Evolutionary conservation across 768 basidiomycete genomes (phyloP).

Genomic region (Lentinula guzmanii): DNA sequence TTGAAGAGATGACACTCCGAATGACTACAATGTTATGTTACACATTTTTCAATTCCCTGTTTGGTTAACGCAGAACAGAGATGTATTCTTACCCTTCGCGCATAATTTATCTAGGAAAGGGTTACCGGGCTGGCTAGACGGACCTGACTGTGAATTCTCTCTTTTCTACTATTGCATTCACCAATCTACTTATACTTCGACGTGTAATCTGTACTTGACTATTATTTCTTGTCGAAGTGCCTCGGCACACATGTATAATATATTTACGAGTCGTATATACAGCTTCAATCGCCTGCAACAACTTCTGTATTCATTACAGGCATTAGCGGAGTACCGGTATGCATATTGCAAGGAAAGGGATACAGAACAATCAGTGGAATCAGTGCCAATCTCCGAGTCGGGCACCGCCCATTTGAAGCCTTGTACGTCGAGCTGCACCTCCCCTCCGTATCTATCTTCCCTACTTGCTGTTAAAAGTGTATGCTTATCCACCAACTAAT

Average conservation of each 20-base stretch:
- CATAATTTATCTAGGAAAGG: neutral
- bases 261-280: neutral
- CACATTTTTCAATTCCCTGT: neutral
- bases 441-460: conserved; percentile 44
- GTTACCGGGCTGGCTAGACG: too few relatives aligned
- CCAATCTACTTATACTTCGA: neutral
- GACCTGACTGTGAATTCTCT: neutral
- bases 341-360: too few relatives aligned
- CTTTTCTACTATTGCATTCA: neutral
- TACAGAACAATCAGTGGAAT: neutral
- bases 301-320: too few relatives aligned
- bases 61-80: neutral
- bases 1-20: neutral
- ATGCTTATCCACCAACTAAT: conserved; percentile 76
- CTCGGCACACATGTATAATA: neutral
- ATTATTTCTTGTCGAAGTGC: neutral
- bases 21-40: neutral
- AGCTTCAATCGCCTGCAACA: too few relatives aligned
- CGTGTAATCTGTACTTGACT: neutral
- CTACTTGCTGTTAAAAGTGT: conserved; percentile 50
- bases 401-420: conserved; percentile 11
- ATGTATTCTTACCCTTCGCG: neutral
- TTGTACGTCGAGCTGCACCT: conserved; percentile 39
- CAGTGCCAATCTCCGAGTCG: conserved; percentile 47
- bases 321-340: too few relatives aligned